These are phyloP conservation scores for Globisporangium solare DNA, from an alignment of 352 stramenopile genomes.

Conservation along the genomic window DNA sequence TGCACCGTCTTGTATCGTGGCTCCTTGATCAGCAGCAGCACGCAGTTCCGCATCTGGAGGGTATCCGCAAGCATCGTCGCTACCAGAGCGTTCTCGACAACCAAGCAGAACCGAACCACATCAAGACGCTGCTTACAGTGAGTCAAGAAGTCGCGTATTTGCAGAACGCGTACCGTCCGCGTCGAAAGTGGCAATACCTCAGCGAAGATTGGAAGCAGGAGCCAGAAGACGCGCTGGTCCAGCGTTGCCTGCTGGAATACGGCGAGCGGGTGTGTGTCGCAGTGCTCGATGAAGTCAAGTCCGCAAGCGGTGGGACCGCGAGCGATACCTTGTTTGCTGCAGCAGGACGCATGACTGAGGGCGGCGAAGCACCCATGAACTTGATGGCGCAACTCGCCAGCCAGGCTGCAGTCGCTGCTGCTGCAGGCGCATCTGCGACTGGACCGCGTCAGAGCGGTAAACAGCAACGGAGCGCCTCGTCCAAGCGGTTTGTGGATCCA, in stretches of 20 bases:
- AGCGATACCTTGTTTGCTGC: slow-evolving; percentile 6
- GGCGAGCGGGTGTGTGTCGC: slow-evolving; percentile 43
- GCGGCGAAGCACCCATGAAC: neutral
- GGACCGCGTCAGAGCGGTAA: neutral
- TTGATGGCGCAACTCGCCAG: slow-evolving; percentile 43
- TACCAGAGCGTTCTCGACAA: slow-evolving; percentile 25
- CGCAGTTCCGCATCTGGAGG: slow-evolving; percentile 26
- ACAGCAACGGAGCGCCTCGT: neutral
- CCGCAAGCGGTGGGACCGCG: neutral
- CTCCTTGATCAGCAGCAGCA: slow-evolving; percentile 38
- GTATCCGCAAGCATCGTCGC: slow-evolving; percentile 24
- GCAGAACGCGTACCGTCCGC: slow-evolving; percentile 30
- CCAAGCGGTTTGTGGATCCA: slow-evolving; percentile 14
- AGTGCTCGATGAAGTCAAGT: slow-evolving; percentile 3
- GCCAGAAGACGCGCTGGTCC: slow-evolving; percentile 61
- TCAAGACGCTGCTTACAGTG: slow-evolving; percentile 15
- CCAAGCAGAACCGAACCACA: neutral
- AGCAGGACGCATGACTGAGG: neutral
- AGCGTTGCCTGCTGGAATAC: slow-evolving; percentile 80
- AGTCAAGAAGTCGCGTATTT: slow-evolving; percentile 46
- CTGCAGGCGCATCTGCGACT: slow-evolving; percentile 4
- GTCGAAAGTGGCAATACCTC: slow-evolving; percentile 41
- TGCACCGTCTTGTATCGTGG: slow-evolving; percentile 47
- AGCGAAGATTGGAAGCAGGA: slow-evolving; percentile 24
- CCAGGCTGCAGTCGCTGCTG: slow-evolving; percentile 38